Evolutionary conservation across 805 yeast species (phyloP).

Genomic region (Spencermartinsiella europaea): DNA sequence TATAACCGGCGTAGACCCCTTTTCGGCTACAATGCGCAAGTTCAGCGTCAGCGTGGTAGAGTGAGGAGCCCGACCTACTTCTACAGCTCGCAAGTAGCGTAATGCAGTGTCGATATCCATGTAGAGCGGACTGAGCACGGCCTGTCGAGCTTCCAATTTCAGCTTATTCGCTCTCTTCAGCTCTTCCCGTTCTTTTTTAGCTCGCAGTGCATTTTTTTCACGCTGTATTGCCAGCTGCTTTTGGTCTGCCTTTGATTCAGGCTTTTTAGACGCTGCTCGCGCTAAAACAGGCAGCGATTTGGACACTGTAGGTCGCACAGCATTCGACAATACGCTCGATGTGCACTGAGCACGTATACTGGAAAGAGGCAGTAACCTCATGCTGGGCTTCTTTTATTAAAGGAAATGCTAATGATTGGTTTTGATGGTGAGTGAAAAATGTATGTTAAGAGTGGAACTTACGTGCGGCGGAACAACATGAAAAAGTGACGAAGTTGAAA

Average conservation of each 20-base stretch:
- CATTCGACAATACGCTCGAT: no score
- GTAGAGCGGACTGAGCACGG: constrained; percentile 54
- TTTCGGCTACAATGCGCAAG: constrained; percentile 60
- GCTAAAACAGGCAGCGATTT: no score
- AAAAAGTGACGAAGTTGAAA: no score
- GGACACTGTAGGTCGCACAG: no score
- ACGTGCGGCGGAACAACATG: not conserved
- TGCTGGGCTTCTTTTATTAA: no score
- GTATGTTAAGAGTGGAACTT: no score
- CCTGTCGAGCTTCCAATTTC: constrained; percentile 35
- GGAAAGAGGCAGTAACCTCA: no score
- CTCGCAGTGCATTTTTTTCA: constrained; percentile 27
- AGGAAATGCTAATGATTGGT: no score
- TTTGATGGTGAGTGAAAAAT: no score
- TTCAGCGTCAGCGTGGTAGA: constrained; percentile 67
- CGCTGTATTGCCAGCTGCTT: constrained; percentile 31
- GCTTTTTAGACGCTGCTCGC: constrained; percentile 1
- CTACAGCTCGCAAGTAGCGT: constrained; percentile 78
- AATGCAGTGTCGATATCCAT: constrained; percentile 70
- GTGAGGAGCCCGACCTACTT: constrained; percentile 75
- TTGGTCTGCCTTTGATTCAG: constrained; percentile 27
- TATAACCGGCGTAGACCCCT: constrained; percentile 67
- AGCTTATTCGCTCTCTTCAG: constrained; percentile 22
- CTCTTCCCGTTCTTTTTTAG: constrained; percentile 23
- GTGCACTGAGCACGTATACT: no score